Evolutionary conservation across 208 protist genomes (phyloP).

Genomic region (Crithidia mellificae): DNA sequence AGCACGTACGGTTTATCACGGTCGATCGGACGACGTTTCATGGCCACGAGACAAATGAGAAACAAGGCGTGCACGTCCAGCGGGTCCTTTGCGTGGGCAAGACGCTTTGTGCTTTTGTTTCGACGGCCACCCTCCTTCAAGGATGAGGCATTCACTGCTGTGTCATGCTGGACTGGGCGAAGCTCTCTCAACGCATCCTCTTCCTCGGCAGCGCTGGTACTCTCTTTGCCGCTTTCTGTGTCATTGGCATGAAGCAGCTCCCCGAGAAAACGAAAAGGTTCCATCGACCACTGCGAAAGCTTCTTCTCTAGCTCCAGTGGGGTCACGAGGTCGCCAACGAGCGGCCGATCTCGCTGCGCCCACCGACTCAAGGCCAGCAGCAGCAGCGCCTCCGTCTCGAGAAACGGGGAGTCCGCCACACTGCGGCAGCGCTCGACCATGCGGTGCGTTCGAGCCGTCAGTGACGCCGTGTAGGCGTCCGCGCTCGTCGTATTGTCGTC

Average conservation of each 20-base stretch:
- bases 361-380: conserved; percentile 26
- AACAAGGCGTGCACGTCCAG: conserved; percentile 31
- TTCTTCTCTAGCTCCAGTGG: neutral
- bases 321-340: neutral
- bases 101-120: neutral
- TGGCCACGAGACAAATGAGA: conserved; percentile 33
- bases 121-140: too few relatives aligned
- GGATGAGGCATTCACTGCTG: too few relatives aligned
- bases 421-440: conserved; percentile 1
- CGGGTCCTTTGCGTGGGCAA: neutral
- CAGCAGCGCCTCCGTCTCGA: conserved; percentile 27
- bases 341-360: conserved; percentile 7
- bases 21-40: conserved; percentile 35
- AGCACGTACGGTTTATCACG: conserved; percentile 18
- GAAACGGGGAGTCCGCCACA: conserved; percentile 27
- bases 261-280: conserved; percentile 19
- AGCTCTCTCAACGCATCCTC: neutral
- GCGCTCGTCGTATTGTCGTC: neutral
- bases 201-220: neutral
- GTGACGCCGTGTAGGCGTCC: neutral
- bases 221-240: neutral
- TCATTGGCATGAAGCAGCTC: neutral
- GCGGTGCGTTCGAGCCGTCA: neutral
- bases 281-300: conserved; percentile 18
- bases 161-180: neutral